Conservation (phyloP, 148 eudicot genomes). For the Diospyros lotus region DNA sequence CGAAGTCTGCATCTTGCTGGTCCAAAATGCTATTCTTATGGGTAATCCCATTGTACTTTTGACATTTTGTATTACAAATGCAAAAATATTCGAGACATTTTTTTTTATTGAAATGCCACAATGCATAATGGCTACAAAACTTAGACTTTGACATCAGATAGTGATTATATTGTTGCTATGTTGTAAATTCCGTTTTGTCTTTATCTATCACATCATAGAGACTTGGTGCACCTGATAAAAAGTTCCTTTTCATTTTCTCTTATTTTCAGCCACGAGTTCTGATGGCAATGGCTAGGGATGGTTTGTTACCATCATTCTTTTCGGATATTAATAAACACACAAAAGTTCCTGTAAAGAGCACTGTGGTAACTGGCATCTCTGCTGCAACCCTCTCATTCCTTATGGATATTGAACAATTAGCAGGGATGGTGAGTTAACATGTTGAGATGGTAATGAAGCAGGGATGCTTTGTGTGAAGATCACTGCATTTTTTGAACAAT, state of each 20-base stretch:
- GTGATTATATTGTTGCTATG: not conserved
- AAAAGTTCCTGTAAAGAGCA: conserved; percentile 91
- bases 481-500: not conserved
- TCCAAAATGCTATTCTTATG: no score
- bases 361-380: conserved; percentile 61
- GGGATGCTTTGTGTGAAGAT: not conserved
- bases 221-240: not conserved
- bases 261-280: conserved; percentile 75
- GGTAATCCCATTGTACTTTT: no score
- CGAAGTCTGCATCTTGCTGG: no score
- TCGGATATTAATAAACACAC: conserved; percentile 69
- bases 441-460: not conserved
- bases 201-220: not conserved
- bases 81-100: no score
- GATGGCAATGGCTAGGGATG: conserved; percentile 99
- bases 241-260: not conserved
- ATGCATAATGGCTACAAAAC: no score
- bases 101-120: no score
- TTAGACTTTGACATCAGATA: no score
- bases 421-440: conserved; percentile 75
- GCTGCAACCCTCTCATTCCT: conserved; percentile 70
- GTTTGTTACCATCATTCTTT: conserved; percentile 84
- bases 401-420: conserved; percentile 89
- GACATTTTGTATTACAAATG: no score
- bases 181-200: not conserved